Conservation (phyloP, 208 protist species). For the Trypanosoma conorhini region DNA sequence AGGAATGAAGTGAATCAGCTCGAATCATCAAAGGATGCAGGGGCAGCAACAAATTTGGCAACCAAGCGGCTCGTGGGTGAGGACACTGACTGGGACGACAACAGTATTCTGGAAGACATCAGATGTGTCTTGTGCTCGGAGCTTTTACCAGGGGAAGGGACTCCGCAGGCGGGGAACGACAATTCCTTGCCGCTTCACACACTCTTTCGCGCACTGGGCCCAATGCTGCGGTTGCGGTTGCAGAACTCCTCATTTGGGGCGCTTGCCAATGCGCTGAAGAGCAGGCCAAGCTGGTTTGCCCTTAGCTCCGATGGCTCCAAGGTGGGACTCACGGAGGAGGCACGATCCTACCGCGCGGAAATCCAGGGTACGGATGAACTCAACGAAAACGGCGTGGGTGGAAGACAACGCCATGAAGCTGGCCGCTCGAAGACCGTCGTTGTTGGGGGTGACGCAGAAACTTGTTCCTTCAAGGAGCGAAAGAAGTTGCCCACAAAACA, state of each 20-base stretch:
- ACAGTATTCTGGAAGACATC: conserved; percentile 21
- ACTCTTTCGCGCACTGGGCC: conserved; percentile 20
- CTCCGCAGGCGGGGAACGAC: background rate
- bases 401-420: background rate
- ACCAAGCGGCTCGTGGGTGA: background rate
- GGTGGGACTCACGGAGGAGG: conserved; percentile 15
- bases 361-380: background rate
- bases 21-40: background rate
- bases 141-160: background rate
- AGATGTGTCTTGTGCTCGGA: conserved; percentile 3
- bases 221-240: conserved; percentile 17
- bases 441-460: background rate
- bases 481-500: background rate
- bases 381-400: background rate
- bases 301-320: background rate
- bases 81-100: conserved; percentile 21
- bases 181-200: conserved; percentile 12
- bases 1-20: background rate
- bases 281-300: conserved; percentile 28
- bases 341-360: background rate
- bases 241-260: conserved; percentile 26
- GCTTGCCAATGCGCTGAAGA: conserved; percentile 16
- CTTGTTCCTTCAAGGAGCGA: background rate
- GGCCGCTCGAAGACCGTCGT: background rate
- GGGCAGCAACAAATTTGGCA: background rate